Conservation (phyloP, 2,329 filamentous ascomycete species). For the Sporothrix sp. region DNA sequence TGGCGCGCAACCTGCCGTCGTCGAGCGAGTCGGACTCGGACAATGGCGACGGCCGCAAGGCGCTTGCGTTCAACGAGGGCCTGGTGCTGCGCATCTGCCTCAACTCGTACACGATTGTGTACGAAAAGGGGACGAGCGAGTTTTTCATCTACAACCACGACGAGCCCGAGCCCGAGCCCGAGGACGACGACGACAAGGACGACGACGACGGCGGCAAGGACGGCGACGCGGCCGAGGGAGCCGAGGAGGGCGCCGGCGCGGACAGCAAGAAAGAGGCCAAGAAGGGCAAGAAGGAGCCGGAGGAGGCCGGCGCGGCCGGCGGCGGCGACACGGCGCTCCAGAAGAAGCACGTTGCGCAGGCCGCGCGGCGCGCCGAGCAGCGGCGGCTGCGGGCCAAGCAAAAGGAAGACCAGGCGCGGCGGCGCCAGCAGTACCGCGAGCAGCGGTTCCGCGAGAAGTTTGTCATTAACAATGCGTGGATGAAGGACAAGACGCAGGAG, state of each 20-base stretch:
- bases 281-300: neutral
- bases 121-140: constrained; percentile 59
- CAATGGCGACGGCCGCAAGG: constrained; percentile 50
- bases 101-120: constrained; percentile 71
- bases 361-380: constrained; percentile 10
- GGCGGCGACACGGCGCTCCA: neutral
- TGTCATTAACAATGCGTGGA: constrained; percentile 70
- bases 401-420: constrained; percentile 31
- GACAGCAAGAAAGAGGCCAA: neutral
- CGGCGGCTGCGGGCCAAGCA: constrained; percentile 34
- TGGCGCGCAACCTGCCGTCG: constrained; percentile 60
- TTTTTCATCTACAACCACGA: constrained; percentile 63
- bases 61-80: constrained; percentile 55
- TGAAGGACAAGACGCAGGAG: constrained; percentile 70
- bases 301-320: neutral
- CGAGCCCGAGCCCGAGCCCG: constrained; percentile 12
- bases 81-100: constrained; percentile 65
- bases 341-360: constrained; percentile 3
- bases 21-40: constrained; percentile 53
- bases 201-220: neutral
- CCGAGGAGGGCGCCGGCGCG: neutral
- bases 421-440: constrained; percentile 29
- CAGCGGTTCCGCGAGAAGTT: constrained; percentile 63
- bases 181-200: constrained; percentile 5
- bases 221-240: neutral